Evolutionary conservation across 2,329 filamentous ascomycete species (phyloP).

Genomic region (Setomelanomma holmii): DNA sequence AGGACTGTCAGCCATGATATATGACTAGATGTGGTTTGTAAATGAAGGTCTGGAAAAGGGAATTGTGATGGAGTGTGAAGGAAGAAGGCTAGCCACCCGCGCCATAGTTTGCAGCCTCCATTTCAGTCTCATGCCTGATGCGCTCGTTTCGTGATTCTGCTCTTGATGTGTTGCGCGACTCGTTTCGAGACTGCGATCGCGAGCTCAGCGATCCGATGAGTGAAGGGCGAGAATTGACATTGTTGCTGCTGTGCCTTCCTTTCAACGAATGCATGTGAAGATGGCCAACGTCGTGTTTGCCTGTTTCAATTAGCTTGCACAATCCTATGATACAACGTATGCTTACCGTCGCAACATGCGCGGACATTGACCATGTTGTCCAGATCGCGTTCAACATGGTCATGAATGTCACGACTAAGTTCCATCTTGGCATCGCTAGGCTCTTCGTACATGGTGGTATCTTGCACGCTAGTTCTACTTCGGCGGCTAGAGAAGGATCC

Average conservation of each 20-base stretch:
- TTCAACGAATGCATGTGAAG: conserved; percentile 46
- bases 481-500: conserved; percentile 59
- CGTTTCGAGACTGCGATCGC: conserved; percentile 39
- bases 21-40: conserved; percentile 23
- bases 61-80: conserved; percentile 9
- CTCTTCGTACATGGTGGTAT: conserved; percentile 56
- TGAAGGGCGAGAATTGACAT: conserved; percentile 32
- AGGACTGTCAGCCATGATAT: conserved; percentile 41
- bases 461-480: conserved; percentile 49
- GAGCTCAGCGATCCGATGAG: conserved; percentile 43
- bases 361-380: conserved; percentile 92
- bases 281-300: conserved; percentile 60
- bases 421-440: conserved; percentile 78
- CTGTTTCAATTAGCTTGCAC: conserved; percentile 31
- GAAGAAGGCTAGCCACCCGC: conserved; percentile 34
- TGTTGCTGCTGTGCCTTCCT: conserved; percentile 37
- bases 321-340: not conserved
- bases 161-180: conserved; percentile 25
- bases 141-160: conserved; percentile 26
- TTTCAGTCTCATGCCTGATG: conserved; percentile 29
- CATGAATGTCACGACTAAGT: conserved; percentile 75
- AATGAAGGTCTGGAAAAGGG: conserved; percentile 14
- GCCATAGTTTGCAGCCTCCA: conserved; percentile 34
- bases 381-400: conserved; percentile 75
- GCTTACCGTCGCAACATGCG: conserved; percentile 95